Base-by-base conservation (phyloP, 2,329 filamentous ascomycete species). In the Monilinia vaccinii-corymbosi region DNA sequence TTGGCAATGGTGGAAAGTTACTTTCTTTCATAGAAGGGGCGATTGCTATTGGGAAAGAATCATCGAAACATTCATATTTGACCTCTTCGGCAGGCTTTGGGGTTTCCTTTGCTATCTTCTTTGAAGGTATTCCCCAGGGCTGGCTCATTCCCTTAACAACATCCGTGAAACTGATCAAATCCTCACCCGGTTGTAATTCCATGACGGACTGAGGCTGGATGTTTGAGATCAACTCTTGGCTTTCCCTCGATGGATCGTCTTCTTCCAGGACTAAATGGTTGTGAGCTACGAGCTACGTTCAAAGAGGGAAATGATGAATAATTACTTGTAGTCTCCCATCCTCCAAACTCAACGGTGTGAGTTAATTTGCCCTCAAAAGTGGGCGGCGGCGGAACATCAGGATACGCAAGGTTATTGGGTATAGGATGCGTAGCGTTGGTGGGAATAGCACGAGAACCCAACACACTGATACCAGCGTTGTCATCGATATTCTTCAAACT, bases 81-180 rank as follows among this genome's bases (percentile, higher is more conserved):
- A 51, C 28, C 28, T 58, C 46, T 52, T 45, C 36, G 4, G 16
- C 14, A 48, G 14, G 49, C 48, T 21, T 18, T 21, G 21, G 34
- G 38, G 18, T 46, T 11, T 38, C 11, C 23, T 44, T 53, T 4
- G n/a, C 28, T 32, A 40, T n/a, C 4, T 58, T 58, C 36, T 58
- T 58, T 23, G n/a, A 14, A 50, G 11, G 6, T 31, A 6, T 4
- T 25, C 45, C 34, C 56, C 56, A 58, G 16, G 56, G 34, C 25
- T 23, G 34, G n/a, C 56, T 58, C 56, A 58, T 58, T 21, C 34
- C 56, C 36, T 58, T 58, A 10, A 13, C 38, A 8, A 59, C n/a
- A 16, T 61, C 51, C 14, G 48, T 53, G 28, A 63, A 60, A 28
- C n/a, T 49, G 32, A 64, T 63, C 36, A 64, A 47, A 13, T 65